phyloP scores from a whole-genome alignment of 2,329 filamentous ascomycete species.

The Cladophialophora chaetospira region DNA sequence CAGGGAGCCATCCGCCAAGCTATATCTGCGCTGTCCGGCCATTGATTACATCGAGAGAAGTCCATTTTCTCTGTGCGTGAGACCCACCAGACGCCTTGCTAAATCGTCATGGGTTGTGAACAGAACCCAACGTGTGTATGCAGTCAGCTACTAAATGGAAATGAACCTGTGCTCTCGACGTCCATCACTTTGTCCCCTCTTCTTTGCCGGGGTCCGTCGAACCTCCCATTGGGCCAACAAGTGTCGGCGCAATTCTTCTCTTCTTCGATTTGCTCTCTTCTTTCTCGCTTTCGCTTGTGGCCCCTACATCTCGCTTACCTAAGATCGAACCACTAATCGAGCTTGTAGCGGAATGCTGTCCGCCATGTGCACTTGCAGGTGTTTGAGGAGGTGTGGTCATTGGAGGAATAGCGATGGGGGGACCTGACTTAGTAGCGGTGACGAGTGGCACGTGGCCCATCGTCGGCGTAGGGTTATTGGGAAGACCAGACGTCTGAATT shows the following conservation, averaged over 20 bases:
- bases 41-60: no score
- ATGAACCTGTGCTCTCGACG: neutral
- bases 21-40: no score
- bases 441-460: conserved; percentile 76
- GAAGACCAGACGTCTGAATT: conserved; percentile 50
- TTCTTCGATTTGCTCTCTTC: conserved; percentile 36
- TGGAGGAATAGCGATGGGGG: conserved; percentile 57
- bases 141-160: no score
- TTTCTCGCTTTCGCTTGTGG: conserved; percentile 49
- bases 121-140: neutral
- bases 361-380: conserved; percentile 56
- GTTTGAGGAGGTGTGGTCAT: conserved; percentile 91
- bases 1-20: no score
- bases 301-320: conserved; percentile 52
- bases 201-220: conserved; percentile 16
- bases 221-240: conserved; percentile 32
- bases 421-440: conserved; percentile 67
- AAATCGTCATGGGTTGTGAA: conserved; percentile 5
- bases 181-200: conserved; percentile 6
- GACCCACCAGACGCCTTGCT: conserved; percentile 24
- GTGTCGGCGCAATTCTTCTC: conserved; percentile 38
- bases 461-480: conserved; percentile 78
- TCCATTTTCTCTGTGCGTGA: neutral
- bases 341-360: conserved; percentile 56
- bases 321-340: conserved; percentile 56